Percentiles rank a stretch among this genome's conserved stretches.
These are phyloP conservation scores for Oryza coarctata DNA, from an alignment of 176 grass and related monocot genomes.

Conservation along the genomic window DNA sequence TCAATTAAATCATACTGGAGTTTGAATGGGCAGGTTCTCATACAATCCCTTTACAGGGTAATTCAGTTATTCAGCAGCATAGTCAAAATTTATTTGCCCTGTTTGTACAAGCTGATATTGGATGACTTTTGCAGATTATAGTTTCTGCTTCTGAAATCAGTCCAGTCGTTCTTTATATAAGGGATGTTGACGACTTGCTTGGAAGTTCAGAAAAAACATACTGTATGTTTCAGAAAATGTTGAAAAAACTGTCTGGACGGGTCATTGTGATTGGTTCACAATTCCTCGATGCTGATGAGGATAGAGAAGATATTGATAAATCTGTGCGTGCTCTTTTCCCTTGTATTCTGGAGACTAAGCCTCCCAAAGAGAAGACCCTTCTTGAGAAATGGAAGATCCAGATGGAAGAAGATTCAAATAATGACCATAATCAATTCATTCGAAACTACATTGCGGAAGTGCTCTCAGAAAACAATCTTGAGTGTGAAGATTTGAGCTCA, in stretches of 20 bases:
- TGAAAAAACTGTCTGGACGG: slow-evolving; percentile 60
- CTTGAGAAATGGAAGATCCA: slow-evolving; percentile 67
- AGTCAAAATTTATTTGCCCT: neutral
- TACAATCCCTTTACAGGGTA: slow-evolving; percentile 83
- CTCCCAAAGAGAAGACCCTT: slow-evolving; percentile 57
- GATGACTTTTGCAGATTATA: slow-evolving; percentile 47
- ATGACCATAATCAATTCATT: slow-evolving; percentile 35
- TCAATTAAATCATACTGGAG: slow-evolving; percentile 25
- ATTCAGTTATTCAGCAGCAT: slow-evolving; percentile 22
- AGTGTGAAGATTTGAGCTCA: slow-evolving; percentile 75
- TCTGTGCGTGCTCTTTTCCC: slow-evolving; percentile 62
- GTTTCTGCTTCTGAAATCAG: slow-evolving; percentile 48
- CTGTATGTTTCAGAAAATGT: slow-evolving; percentile 72
- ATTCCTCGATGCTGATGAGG: slow-evolving; percentile 43
- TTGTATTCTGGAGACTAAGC: slow-evolving; percentile 66
- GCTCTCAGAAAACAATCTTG: slow-evolving; percentile 61
- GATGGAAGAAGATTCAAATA: slow-evolving; percentile 63
- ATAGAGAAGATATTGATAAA: slow-evolving; percentile 42
- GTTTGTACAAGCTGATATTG: slow-evolving; percentile 32
- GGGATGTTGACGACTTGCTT: slow-evolving; percentile 60
- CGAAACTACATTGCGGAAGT: slow-evolving; percentile 49
- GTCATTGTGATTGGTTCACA: slow-evolving; percentile 82
- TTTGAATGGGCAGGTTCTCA: slow-evolving; percentile 64
- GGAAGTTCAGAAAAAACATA: slow-evolving; percentile 45
- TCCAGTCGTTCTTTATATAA: slow-evolving; percentile 77